Percentiles rank a stretch among this genome's conserved stretches.
phyloP scores from a whole-genome alignment of 768 basidiomycete species.

The Lactifluus pinguis region DNA sequence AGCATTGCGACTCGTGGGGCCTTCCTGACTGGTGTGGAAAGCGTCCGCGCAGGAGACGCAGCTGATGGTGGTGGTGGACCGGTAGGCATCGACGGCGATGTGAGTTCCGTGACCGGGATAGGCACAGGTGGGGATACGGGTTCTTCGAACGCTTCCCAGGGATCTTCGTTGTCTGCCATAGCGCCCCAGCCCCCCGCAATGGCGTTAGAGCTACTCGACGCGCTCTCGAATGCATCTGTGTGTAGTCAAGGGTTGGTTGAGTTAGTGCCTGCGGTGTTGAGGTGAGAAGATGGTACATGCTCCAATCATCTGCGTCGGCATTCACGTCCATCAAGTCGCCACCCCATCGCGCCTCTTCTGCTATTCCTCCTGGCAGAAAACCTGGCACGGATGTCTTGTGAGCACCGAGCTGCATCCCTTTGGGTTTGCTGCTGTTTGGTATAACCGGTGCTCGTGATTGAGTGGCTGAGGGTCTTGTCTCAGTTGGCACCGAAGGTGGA shows the following conservation, averaged over 20 bases:
- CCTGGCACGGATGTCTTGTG: slow-evolving; percentile 35
- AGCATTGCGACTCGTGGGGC: not conserved
- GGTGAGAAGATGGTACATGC: slow-evolving; percentile 38
- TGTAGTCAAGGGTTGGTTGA: not conserved
- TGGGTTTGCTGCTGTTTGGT: slow-evolving; percentile 32
- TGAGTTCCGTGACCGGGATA: slow-evolving; percentile 13
- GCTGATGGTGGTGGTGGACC: not conserved
- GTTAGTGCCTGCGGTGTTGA: slow-evolving; percentile 1
- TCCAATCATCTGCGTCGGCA: slow-evolving; percentile 92
- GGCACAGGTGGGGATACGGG: slow-evolving; percentile 5
- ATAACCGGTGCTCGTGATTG: not conserved
- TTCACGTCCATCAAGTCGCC: slow-evolving; percentile 89
- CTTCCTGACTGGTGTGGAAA: not conserved
- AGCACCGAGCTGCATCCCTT: slow-evolving; percentile 63
- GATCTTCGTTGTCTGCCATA: slow-evolving; percentile 13
- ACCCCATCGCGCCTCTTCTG: slow-evolving; percentile 45
- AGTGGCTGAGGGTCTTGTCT: not conserved
- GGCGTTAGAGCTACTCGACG: slow-evolving; percentile 21
- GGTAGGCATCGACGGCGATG: not conserved
- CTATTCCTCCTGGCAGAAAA: slow-evolving; percentile 43
- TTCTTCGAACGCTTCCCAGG: slow-evolving; percentile 19
- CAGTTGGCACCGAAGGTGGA: slow-evolving; percentile 14
- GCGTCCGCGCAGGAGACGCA: not conserved
- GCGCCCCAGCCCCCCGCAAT: slow-evolving; percentile 24
- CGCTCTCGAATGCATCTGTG: slow-evolving; percentile 28